phyloP scores from a whole-genome alignment of 2,329 filamentous ascomycete species.

The Cryphonectria radicalis region DNA sequence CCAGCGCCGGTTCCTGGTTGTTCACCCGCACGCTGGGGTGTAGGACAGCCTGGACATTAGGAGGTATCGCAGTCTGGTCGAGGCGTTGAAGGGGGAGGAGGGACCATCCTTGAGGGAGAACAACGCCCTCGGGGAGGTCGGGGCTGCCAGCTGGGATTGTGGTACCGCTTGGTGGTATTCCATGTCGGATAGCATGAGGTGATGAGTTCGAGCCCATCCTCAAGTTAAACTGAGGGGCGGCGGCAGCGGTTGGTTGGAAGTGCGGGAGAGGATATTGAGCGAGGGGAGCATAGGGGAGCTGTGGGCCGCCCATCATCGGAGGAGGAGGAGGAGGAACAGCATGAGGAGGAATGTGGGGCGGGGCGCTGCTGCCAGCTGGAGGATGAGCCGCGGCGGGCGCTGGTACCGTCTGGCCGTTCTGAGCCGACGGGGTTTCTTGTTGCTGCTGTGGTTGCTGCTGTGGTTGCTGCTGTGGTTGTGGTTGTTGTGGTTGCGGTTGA shows the following conservation, averaged over 20 bases:
- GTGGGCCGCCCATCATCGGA: background rate
- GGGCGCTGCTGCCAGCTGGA: slow-evolving; percentile 12
- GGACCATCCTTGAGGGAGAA: slow-evolving; percentile 68
- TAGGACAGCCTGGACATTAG: background rate
- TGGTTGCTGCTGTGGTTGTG: slow-evolving; percentile 31
- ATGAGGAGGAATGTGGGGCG: slow-evolving; percentile 27
- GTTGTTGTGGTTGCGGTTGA: slow-evolving; percentile 24
- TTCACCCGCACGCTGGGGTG: background rate
- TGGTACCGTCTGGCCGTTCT: slow-evolving; percentile 15
- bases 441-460: slow-evolving; percentile 27
- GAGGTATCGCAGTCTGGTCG: slow-evolving; percentile 32
- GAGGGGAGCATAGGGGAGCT: background rate
- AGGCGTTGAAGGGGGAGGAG: slow-evolving; percentile 64
- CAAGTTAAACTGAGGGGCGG: slow-evolving; percentile 32
- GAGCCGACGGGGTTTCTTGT: slow-evolving; percentile 12
- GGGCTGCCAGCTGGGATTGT: slow-evolving; percentile 63
- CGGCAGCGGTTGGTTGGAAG: slow-evolving; percentile 17
- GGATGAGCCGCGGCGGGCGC: slow-evolving; percentile 17
- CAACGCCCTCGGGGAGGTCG: slow-evolving; percentile 66
- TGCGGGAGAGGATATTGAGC: slow-evolving; percentile 26
- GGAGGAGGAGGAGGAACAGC: background rate
- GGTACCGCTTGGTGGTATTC: slow-evolving; percentile 47
- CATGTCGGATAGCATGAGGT: slow-evolving; percentile 53
- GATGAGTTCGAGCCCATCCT: slow-evolving; percentile 47
- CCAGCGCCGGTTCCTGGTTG: slow-evolving; percentile 30